Evolutionary conservation across 164 flowering plant species (phyloP), one percentile per base, ranked within the genome.

Genomic region (Echeveria elegans): DNA sequence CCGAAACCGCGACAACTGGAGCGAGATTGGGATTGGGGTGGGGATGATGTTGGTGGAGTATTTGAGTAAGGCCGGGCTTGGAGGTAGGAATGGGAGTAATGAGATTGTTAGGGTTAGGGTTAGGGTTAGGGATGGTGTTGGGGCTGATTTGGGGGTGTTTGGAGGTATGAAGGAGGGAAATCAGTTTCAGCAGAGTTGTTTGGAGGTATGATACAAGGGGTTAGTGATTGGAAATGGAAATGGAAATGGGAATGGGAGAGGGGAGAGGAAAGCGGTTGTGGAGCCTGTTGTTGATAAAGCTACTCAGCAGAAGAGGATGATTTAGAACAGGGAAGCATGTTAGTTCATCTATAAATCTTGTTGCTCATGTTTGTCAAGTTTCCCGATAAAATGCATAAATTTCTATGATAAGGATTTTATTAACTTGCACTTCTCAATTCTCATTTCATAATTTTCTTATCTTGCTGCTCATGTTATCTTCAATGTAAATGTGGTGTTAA

Each of bases 261-360:
- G 65, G 38, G 34, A 63, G 43, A 32, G 65, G 43, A 63, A 37
- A 15, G 43, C 38, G 11, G 26, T 34, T 8, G 23, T 31, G 41
- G 65, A 63, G 26, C 41, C 65, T 63, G 40, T 63, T 31, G 65
- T 34, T 15, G 67, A 65, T 24, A 65, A 65, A 34, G 67, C 52
- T 10, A 65, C 48, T 1, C 50, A 65, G 67, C 48, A 65, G 56
- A 37, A 68, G 68, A 72, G 78, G 70, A 75, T 75, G 78, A 72
- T 72, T 41, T 72, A 75, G 71, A 75, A 75, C 59, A 53, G 78
- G 28, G 78, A 75, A 69, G n/a, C n/a, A n/a, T n/a, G n/a, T n/a
- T n/a, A n/a, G n/a, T n/a, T n/a, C n/a, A n/a, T n/a, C n/a, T n/a
- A n/a, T n/a, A n/a, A n/a, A n/a, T n/a, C n/a, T n/a, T n/a, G n/a